phyloP scores from a whole-genome alignment of 2,329 filamentous ascomycete genomes.

The Aureobasidium sp. region DNA sequence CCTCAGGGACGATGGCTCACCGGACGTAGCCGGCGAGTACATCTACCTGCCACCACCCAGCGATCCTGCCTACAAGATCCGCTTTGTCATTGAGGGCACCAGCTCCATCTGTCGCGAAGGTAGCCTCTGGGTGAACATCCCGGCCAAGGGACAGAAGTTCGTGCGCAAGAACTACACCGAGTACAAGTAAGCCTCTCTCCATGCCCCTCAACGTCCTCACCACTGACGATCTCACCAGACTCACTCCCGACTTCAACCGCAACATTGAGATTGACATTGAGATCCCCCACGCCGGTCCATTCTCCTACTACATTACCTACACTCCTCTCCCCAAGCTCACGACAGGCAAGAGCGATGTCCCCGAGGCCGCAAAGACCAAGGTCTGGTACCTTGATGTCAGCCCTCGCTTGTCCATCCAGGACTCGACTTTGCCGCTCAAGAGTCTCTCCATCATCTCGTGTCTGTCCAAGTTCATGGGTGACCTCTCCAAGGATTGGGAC shows the following conservation, averaged over 20 bases:
- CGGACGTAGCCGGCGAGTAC: slow-evolving; percentile 80
- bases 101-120: slow-evolving; percentile 93
- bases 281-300: slow-evolving; percentile 74
- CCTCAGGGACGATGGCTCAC: slow-evolving; percentile 86
- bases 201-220: not conserved
- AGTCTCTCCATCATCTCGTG: slow-evolving; percentile 87
- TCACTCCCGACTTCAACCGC: slow-evolving; percentile 86
- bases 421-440: slow-evolving; percentile 67
- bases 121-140: slow-evolving; percentile 94
- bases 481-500: slow-evolving; percentile 83
- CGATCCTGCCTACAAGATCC: slow-evolving; percentile 63
- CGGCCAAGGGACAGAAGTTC: slow-evolving; percentile 65
- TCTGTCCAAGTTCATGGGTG: slow-evolving; percentile 97
- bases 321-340: slow-evolving; percentile 74
- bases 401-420: slow-evolving; percentile 66
- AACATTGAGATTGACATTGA: slow-evolving; percentile 84
- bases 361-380: slow-evolving; percentile 51
- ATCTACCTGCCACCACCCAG: slow-evolving; percentile 78
- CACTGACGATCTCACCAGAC: slow-evolving; percentile 41
- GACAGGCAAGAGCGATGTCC: slow-evolving; percentile 40
- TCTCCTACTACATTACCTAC: slow-evolving; percentile 90
- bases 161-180: slow-evolving; percentile 71
- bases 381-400: slow-evolving; percentile 91
- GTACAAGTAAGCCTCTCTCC: slow-evolving; percentile 61
- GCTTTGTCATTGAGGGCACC: slow-evolving; percentile 87